Evolutionary conservation across 805 yeast species (phyloP).

Genomic region (Citeromyces matritensis): DNA sequence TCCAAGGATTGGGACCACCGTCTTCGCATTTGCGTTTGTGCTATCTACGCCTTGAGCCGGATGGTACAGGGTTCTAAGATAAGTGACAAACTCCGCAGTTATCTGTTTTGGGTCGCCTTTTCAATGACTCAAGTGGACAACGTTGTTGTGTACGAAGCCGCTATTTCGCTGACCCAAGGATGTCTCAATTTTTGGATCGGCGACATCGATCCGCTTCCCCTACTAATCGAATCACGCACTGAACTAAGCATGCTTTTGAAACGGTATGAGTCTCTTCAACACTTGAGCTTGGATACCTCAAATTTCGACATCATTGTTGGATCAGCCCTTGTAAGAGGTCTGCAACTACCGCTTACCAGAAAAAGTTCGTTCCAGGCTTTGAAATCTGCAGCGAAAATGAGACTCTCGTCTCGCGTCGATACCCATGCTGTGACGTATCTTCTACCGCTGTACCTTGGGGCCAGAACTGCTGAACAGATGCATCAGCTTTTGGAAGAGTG

Average conservation of each 20-base stretch:
- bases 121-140: constrained; percentile 10
- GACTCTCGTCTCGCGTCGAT: constrained; percentile 18
- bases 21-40: too few species aligned
- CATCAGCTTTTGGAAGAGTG: constrained; percentile 14
- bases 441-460: constrained; percentile 15
- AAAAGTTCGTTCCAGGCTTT: constrained; percentile 30
- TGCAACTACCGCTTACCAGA: constrained; percentile 40
- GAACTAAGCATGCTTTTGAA: constrained; percentile 10
- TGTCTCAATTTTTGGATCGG: too few species aligned
- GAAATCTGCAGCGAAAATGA: constrained; percentile 22
- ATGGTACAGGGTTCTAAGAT: too few species aligned
- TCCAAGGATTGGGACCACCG: too few species aligned
- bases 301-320: constrained; percentile 39
- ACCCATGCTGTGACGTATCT: constrained; percentile 12
- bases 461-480: constrained; percentile 20
- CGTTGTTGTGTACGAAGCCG: constrained; percentile 12
- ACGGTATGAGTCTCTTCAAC: constrained; percentile 25
- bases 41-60: too few species aligned
- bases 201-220: too few species aligned
- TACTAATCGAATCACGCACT: too few species aligned
- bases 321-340: constrained; percentile 35
- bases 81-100: constrained; percentile 1
- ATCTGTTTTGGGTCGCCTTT: constrained; percentile 29
- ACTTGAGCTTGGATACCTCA: constrained; percentile 19
- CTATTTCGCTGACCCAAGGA: constrained; percentile 3